Evolutionary conservation across 2,329 filamentous ascomycete genomes (phyloP), one percentile per base, ranked within the genome.

Genomic region (Ciborinia camelliae): DNA sequence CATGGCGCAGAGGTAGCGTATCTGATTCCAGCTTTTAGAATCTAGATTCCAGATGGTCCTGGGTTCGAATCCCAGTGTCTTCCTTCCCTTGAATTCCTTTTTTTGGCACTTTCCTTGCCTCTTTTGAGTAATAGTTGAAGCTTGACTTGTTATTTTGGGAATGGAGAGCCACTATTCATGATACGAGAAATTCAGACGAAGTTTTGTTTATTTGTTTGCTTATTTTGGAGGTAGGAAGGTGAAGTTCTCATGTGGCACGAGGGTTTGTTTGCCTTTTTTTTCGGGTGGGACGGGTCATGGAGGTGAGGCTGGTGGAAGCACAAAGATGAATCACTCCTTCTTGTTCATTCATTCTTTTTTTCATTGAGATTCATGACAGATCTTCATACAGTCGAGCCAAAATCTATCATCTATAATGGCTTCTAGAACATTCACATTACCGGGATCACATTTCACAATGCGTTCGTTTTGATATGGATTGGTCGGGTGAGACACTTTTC

Each of bases 1-100:
- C 30, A 61, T 61, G 35, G 43, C 26, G 58, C 47, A 61, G 58
- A 37, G 41, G 32, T 48, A 37, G 51, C 39, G 41, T 32, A 35
- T 37, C 37, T 63, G 45, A 35, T 39, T 59, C 43, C 45, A 52
- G 47, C 32, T 37, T 20, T 4, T 66, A 64, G 53, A 68, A 68
- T 67, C 66, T 67, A 53, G 64, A 62, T 64, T 67, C 68, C 66
- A 69, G 69, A 68, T 65, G 68, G 55, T 58, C 41, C 41, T 47
- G 41, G 41, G 55, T 58, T 47, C 66, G 67, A 67, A 65, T 65
- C 63, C 63, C 67, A 64, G 65, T 58, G 51, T 61, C 41, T 45
- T 63, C 39, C 43, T 18, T 28, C 1, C 8, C 14, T 51, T 20
- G 15, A 1, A n/a, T n/a, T n/a, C n/a, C 5, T 5, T 15, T 37